These are phyloP conservation scores for Penicillium silybi DNA, from an alignment of 495 filamentous ascomycete species.

Conservation along the genomic window DNA sequence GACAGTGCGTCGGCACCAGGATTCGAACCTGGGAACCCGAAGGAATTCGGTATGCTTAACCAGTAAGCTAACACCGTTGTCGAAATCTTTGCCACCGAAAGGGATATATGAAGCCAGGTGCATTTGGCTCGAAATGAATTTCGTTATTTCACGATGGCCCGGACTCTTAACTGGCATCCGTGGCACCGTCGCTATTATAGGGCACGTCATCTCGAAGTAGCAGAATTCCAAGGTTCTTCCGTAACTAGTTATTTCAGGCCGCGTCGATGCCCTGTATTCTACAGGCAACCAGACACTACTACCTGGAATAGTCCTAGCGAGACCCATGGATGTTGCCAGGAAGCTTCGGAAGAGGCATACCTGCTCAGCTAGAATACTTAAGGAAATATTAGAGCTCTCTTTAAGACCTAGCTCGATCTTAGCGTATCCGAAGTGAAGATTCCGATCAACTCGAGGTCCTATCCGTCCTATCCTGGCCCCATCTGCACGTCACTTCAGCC, in stretches of 20 bases:
- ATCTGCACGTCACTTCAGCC: background rate
- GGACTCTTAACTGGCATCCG: background rate
- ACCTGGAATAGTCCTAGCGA: background rate
- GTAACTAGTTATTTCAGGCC: background rate
- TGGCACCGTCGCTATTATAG: background rate
- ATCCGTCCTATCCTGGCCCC: background rate
- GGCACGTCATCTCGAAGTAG: too few species aligned
- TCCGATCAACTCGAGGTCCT: background rate
- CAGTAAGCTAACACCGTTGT: background rate
- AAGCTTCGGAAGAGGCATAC: background rate
- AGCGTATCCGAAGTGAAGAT: too few species aligned
- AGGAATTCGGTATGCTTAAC: background rate
- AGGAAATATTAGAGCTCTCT: too few species aligned
- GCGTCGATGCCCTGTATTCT: background rate
- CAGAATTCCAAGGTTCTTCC: background rate
- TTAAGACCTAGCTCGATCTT: too few species aligned
- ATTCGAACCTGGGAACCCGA: background rate
- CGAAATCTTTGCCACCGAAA: background rate
- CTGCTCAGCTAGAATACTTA: too few species aligned
- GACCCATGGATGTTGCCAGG: background rate
- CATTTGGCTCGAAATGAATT: background rate
- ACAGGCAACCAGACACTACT: background rate
- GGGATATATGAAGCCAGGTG: background rate
- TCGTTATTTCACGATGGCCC: too few species aligned
- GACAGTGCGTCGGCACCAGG: too few species aligned